Evolutionary conservation across 805 yeast species (phyloP), one percentile per base, ranked within the genome.

Genomic region (Kregervanrija pseudodelftensis): DNA sequence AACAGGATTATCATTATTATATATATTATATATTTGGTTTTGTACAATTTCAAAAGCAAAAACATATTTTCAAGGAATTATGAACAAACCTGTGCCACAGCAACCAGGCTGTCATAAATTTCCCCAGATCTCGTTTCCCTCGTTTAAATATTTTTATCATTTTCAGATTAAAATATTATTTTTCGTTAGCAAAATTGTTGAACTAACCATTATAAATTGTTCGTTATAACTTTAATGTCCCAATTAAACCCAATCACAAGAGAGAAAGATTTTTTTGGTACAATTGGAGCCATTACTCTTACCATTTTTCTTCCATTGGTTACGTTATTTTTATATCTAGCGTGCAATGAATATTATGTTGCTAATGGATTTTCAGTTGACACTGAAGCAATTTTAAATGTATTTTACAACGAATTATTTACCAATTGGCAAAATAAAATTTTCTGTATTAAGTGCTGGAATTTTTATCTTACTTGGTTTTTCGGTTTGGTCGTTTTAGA

Each of bases 201-300:
- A 22, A 22, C 8, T 22, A 22, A 22, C 8, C 7, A 5, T 22
- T 22, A 22, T 22, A 22, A 3, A 22, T 7, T 22, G 7, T 22
- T 22, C 8, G 2, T 22, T 7, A 22, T 7, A 22, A 22, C 28
- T 13, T 11, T 11, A 32, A 53, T 51, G 52, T 39, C 57, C 2
- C 35, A 39, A 39, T 38, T 82, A 50, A 91, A 91, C 57, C 97
- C 97, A 4, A 61, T 57, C 39, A 87, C 97, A 1, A 68, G 64
- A 4, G 76, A 80, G 39, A 68, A 69, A 47, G 98, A 91, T 62
- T 91, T 91, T 62, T 73, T 75, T 31, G 99, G 99, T 0, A 63
- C 74, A 4, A 61, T 75, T 1, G 99, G 99, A 4, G 88, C 93
- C 0, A 37, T 78, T 2, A 73, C 70, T 4, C 76, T 91, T 46